These are phyloP conservation scores for Tulasnella calospora DNA, from an alignment of 768 basidiomycete species.

Conservation along the genomic window DNA sequence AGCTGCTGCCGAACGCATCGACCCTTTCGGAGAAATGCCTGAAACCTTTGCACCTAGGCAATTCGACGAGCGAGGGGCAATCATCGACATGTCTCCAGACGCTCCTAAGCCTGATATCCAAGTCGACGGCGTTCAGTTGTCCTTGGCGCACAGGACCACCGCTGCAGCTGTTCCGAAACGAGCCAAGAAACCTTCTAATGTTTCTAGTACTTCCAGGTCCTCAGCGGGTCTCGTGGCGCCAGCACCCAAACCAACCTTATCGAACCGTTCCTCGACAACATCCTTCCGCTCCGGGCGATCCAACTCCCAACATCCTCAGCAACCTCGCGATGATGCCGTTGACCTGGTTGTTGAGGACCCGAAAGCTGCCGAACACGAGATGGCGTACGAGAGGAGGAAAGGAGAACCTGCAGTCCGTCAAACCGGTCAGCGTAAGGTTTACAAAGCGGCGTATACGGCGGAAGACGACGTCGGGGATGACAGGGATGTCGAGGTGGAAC, in stretches of 20 bases:
- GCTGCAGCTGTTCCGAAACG: neutral
- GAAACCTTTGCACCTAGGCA: neutral
- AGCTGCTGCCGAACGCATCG: constrained; percentile 22
- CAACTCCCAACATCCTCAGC: neutral
- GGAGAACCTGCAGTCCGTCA: constrained; percentile 49
- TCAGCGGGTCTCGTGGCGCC: constrained; percentile 28
- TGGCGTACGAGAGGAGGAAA: constrained; percentile 51
- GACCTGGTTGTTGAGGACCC: constrained; percentile 79
- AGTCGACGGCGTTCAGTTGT: constrained; percentile 42
- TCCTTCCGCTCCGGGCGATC: constrained; percentile 13
- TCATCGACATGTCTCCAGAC: constrained; percentile 49
- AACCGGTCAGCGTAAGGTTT: constrained; percentile 49
- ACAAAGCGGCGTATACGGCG: constrained; percentile 41
- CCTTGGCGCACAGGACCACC: constrained; percentile 42
- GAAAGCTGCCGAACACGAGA: constrained; percentile 50
- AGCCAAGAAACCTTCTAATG: neutral
- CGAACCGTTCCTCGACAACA: constrained; percentile 7
- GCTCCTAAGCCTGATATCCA: constrained; percentile 38
- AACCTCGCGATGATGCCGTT: constrained; percentile 58
- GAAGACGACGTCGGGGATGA: constrained; percentile 37
- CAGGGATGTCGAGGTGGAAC: constrained; percentile 44
- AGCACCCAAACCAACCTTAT: constrained; percentile 27
- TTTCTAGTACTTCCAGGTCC: neutral
- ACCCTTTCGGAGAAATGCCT: neutral
- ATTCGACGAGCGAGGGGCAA: constrained; percentile 20